A percentile compares a stretch with the other conserved stretches of the same genome.
Conservation (phyloP, 495 filamentous ascomycete genomes). For the Chaetomidium leptoderma region DNA sequence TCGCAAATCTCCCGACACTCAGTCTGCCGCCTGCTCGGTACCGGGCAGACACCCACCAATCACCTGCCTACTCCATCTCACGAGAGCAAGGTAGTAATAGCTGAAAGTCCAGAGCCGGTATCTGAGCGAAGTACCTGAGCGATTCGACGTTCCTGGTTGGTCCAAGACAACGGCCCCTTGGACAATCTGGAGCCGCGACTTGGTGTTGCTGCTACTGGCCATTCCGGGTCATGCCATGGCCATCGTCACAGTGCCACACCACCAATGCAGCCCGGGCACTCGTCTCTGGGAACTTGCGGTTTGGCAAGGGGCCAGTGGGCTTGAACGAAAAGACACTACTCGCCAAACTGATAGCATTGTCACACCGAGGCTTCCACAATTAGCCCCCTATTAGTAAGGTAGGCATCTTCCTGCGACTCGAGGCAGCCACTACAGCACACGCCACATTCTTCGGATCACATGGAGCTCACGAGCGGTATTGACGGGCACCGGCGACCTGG, state of each 20-base stretch:
- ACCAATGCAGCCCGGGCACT: neutral
- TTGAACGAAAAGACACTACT: neutral
- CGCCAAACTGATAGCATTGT: neutral
- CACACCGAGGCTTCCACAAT: neutral
- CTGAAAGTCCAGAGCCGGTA: neutral
- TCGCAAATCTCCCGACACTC: neutral
- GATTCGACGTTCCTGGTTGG: neutral
- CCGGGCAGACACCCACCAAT: neutral
- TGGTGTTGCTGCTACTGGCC: neutral
- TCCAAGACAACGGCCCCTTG: neutral
- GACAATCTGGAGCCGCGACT: slow-evolving; percentile 9
- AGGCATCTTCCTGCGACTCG: neutral
- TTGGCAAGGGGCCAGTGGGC: neutral
- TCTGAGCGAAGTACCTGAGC: slow-evolving; percentile 7
- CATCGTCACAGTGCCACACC: neutral
- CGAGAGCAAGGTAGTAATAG: neutral
- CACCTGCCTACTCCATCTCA: neutral
- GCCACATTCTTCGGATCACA: neutral
- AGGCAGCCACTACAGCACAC: neutral
- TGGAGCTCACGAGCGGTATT: neutral
- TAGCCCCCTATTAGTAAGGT: neutral
- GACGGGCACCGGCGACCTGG: neutral
- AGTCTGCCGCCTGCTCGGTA: neutral
- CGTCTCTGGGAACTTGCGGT: neutral
- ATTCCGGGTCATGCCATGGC: neutral